Evolutionary conservation across 768 basidiomycete species (phyloP).

Genomic region (Melanogaster broomeanus): DNA sequence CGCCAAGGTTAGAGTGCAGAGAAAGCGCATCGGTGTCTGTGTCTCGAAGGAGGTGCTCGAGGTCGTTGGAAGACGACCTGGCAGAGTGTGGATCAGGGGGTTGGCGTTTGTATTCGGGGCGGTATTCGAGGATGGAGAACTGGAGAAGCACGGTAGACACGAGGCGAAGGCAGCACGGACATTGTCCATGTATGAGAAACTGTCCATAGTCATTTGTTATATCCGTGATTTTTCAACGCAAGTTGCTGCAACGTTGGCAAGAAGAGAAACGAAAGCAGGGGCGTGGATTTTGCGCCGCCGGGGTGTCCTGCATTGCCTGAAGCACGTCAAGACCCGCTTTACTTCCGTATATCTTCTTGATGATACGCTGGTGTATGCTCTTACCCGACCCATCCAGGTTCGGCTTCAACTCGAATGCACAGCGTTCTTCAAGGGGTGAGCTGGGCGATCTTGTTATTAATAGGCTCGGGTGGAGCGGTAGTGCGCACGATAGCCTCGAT

Average conservation of each 20-base stretch:
- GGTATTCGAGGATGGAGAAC: constrained; percentile 35
- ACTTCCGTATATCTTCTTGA: constrained; percentile 96
- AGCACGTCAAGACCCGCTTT: constrained; percentile 82
- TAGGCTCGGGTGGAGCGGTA: constrained; percentile 87
- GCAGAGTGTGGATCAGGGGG: constrained; percentile 31
- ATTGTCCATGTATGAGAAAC: constrained; percentile 64
- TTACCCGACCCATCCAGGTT: constrained; percentile 84
- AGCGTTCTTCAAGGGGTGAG: constrained; percentile 78
- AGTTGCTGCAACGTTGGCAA: no score
- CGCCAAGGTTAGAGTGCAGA: constrained; percentile 62
- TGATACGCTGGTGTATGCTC: constrained; percentile 87
- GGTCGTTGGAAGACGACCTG: constrained; percentile 36
- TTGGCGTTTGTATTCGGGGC: constrained; percentile 19
- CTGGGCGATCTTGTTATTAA: constrained; percentile 82
- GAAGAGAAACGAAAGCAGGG: no score
- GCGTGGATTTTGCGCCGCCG: no score
- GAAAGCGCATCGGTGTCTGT: constrained; percentile 61
- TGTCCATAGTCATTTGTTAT: constrained; percentile 34
- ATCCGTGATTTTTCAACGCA: background rate
- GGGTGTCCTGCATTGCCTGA: constrained; percentile 89
- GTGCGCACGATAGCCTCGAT: constrained; percentile 94
- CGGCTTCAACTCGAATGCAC: constrained; percentile 82
- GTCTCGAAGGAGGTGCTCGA: constrained; percentile 52
- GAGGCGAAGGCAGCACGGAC: constrained; percentile 57
- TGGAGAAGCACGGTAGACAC: constrained; percentile 58